Evolutionary conservation across 108 stramenopile species (phyloP).

Genomic region (Asterionellopsis glacialis): DNA sequence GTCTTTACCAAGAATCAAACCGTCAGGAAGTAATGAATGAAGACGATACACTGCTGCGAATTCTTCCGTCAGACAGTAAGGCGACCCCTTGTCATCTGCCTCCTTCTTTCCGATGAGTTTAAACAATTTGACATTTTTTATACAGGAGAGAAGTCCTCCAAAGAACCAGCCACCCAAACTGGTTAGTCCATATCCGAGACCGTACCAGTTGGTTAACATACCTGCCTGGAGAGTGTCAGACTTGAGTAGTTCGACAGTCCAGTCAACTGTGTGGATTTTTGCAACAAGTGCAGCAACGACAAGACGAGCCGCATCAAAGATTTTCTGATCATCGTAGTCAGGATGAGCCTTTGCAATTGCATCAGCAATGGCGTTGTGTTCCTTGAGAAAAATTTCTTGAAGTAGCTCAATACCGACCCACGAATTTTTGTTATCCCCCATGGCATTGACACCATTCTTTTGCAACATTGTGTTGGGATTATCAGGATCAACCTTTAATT

Average conservation of each 20-base stretch:
- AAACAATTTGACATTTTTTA: too few relatives aligned
- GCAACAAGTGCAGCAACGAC: conserved; percentile 3
- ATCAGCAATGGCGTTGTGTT: conserved; percentile 11
- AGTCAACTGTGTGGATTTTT: conserved; percentile 17
- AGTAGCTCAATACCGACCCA: conserved; percentile 11
- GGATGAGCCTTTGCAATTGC: background rate
- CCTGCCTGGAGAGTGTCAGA: background rate
- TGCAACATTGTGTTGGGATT: background rate
- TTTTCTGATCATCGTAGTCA: background rate
- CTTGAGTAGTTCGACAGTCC: conserved; percentile 11
- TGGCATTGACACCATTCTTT: conserved; percentile 1
- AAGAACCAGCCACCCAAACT: too few relatives aligned
- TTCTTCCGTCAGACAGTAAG: conserved; percentile 21
- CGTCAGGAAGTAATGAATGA: conserved; percentile 14
- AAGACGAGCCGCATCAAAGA: background rate
- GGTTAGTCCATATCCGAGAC: background rate
- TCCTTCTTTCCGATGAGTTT: background rate
- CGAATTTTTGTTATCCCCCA: conserved; percentile 13
- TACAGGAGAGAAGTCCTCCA: too few relatives aligned
- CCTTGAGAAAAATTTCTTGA: conserved; percentile 11
- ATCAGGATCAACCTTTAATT: background rate
- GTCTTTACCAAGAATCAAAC: conserved; percentile 3
- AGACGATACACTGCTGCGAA: conserved; percentile 19
- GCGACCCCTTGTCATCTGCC: conserved; percentile 8
- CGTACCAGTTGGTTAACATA: conserved; percentile 11